Percentiles rank a stretch among this genome's conserved stretches.
Evolutionary conservation across 2,329 filamentous ascomycete species (phyloP).

Genomic region (Calonectria leucothoes): DNA sequence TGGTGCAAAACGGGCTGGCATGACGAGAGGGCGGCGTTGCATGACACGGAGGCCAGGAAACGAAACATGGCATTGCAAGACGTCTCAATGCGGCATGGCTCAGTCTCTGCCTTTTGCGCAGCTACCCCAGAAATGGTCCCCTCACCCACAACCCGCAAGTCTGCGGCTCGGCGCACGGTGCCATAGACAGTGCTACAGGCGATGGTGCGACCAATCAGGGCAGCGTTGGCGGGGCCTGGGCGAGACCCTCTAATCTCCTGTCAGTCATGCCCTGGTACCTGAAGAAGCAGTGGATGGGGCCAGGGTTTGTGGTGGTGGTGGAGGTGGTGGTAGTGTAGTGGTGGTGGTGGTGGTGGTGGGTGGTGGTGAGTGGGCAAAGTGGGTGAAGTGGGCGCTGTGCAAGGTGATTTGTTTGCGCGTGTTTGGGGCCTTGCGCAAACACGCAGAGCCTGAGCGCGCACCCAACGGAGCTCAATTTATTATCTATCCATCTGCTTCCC

Average conservation of each 20-base stretch:
- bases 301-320: neutral
- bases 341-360: neutral
- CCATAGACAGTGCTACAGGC: neutral
- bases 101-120: neutral
- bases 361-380: neutral
- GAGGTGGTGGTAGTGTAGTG: neutral
- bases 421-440: neutral
- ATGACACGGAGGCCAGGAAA: neutral
- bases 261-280: conserved; percentile 1
- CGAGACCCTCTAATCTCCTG: conserved; percentile 1
- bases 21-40: neutral
- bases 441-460: neutral
- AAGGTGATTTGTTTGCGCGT: neutral
- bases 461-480: conserved; percentile 2
- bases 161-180: conserved; percentile 18
- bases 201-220: conserved; percentile 4
- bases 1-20: neutral
- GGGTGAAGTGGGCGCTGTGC: neutral
- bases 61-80: conserved; percentile 6
- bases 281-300: neutral
- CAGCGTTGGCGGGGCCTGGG: neutral
- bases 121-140: neutral
- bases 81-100: neutral
- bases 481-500: neutral
- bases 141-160: neutral